Conservation (phyloP, 1,139 yeast genomes). For the Cylindricascospora bacillispora region DNA sequence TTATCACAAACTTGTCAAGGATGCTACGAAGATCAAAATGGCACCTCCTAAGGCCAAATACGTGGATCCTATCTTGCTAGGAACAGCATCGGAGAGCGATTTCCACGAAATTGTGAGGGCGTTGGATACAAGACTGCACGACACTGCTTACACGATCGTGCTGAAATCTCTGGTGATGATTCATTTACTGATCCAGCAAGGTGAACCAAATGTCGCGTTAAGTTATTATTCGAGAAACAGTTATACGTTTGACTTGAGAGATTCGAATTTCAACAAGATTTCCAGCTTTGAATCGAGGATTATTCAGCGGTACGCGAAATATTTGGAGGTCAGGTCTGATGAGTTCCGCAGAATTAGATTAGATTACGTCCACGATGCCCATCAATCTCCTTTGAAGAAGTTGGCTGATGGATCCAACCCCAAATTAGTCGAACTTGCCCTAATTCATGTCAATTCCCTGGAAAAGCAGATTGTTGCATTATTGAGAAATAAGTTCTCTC, state of each 20-base stretch:
- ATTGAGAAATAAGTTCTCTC: constrained; percentile 62
- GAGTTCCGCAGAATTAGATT: constrained; percentile 52
- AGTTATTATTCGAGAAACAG: constrained; percentile 47
- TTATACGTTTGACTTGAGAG: constrained; percentile 37
- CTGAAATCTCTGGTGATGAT: constrained; percentile 78
- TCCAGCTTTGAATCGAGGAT: constrained; percentile 45
- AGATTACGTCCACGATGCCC: constrained; percentile 55
- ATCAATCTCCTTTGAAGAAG: constrained; percentile 1
- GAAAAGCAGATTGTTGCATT: constrained; percentile 69
- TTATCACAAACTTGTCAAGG: constrained; percentile 40
- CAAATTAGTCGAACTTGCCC: too few relatives aligned
- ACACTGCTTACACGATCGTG: constrained; percentile 80
- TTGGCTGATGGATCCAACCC: too few relatives aligned
- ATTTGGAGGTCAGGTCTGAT: constrained; percentile 53
- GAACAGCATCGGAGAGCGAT: constrained; percentile 50
- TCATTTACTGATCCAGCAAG: constrained; percentile 81
- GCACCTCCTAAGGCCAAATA: constrained; percentile 99
- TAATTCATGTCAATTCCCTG: constrained; percentile 66
- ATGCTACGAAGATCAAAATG: constrained; percentile 63
- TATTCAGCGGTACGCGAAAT: constrained; percentile 56
- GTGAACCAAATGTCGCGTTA: constrained; percentile 40
- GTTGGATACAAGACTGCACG: constrained; percentile 49
- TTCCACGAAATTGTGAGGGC: constrained; percentile 59
- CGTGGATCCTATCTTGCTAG: constrained; percentile 80
- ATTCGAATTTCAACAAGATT: constrained; percentile 22